Evolutionary conservation across 129 eudicot species (phyloP).

Genomic region (Logfia minima): DNA sequence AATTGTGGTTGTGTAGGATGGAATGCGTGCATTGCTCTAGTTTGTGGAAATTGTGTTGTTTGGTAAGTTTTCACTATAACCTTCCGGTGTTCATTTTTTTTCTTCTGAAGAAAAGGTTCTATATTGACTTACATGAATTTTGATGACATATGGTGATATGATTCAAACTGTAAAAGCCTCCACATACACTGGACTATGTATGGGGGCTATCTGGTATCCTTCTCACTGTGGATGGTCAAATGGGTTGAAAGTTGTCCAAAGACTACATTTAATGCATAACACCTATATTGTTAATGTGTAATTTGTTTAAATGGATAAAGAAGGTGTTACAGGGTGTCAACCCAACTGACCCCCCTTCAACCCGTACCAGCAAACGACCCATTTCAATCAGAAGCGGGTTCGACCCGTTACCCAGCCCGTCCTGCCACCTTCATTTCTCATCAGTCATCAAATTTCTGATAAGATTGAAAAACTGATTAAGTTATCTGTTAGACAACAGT

Average conservation of each 20-base stretch:
- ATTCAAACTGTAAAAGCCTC: neutral
- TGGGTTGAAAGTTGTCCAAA: neutral
- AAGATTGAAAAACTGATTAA: neutral
- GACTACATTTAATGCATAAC: neutral
- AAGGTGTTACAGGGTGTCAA: neutral
- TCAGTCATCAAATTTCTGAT: neutral
- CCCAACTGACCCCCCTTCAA: neutral
- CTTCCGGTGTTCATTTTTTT: neutral
- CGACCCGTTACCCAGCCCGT: neutral
- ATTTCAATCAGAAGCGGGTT: neutral
- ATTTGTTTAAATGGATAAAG: neutral
- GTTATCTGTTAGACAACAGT: neutral
- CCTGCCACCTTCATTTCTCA: neutral
- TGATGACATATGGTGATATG: neutral
- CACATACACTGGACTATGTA: neutral
- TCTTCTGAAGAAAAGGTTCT: neutral
- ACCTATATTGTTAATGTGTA: neutral
- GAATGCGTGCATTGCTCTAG: constrained; percentile 98
- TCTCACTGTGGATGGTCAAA: neutral
- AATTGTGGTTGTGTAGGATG: constrained; percentile 60
- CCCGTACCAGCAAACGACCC: neutral
- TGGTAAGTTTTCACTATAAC: constrained; percentile 58
- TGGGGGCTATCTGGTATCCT: neutral
- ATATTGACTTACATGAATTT: neutral
- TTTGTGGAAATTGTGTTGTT: constrained; percentile 95